Evolutionary conservation across 768 basidiomycete species (phyloP).

Genomic region (Cantharellus cinnabarinus): DNA sequence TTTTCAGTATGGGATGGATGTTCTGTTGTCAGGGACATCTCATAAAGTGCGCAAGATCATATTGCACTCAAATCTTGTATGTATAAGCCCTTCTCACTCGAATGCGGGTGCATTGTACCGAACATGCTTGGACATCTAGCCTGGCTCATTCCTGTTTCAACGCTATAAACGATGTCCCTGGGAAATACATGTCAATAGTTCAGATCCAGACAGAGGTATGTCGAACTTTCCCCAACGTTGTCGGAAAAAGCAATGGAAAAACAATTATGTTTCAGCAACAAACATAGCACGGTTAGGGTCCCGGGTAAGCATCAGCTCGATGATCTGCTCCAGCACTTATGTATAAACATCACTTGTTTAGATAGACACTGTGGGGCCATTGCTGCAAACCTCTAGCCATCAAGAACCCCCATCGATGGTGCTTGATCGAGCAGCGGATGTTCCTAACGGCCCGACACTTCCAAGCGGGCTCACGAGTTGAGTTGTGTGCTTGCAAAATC

Average conservation of each 20-base stretch:
- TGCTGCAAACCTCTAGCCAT: constrained; percentile 15
- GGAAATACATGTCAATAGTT: constrained; percentile 28
- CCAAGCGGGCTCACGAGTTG: constrained; percentile 25
- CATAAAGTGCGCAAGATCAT: constrained; percentile 72
- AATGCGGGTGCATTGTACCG: background rate
- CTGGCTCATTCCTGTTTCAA: constrained; percentile 77
- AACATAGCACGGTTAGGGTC: background rate
- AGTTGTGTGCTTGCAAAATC: background rate
- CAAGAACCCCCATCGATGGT: constrained; percentile 53
- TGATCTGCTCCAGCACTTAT: background rate
- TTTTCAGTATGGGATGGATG: constrained; percentile 78
- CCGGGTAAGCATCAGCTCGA: background rate
- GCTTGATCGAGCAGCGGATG: constrained; percentile 54
- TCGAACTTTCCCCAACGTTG: too few relatives aligned
- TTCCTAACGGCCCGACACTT: constrained; percentile 35
- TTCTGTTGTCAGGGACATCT: constrained; percentile 49
- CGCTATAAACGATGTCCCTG: constrained; percentile 82
- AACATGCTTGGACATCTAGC: constrained; percentile 24
- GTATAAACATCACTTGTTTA: too few relatives aligned
- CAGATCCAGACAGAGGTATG: background rate
- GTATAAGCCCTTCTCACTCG: constrained; percentile 10
- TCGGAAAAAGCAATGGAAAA: too few relatives aligned
- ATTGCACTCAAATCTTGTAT: constrained; percentile 70
- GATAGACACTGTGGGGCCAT: too few relatives aligned
- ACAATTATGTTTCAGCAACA: background rate